Conservation (phyloP, 208 protist species). For the Leishmania arabica region DNA sequence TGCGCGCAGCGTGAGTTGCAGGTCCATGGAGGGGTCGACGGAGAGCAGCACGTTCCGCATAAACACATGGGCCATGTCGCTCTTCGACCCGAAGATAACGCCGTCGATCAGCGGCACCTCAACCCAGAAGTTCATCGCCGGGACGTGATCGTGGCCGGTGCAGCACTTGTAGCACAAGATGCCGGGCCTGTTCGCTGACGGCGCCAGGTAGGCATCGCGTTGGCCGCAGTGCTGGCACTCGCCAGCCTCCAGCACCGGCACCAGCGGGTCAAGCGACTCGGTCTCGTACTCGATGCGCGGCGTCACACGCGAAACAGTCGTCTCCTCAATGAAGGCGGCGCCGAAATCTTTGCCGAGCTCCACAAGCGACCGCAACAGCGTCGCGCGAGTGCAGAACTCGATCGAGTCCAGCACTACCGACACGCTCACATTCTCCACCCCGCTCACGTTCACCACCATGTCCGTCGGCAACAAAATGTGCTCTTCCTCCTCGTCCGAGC, state of each 20-base stretch:
- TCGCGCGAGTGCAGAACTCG: conserved; percentile 62
- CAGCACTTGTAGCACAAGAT: conserved; percentile 82
- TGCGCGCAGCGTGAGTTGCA: conserved; percentile 47
- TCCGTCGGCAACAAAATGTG: conserved; percentile 66
- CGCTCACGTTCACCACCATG: conserved; percentile 50
- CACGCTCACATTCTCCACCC: conserved; percentile 68
- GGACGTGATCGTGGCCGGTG: conserved; percentile 62
- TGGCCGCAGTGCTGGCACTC: conserved; percentile 67
- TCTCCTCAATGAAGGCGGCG: conserved; percentile 60
- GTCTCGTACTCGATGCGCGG: conserved; percentile 67
- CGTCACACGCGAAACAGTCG: conserved; percentile 41
- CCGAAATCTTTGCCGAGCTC: conserved; percentile 76
- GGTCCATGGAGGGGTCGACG: conserved; percentile 54
- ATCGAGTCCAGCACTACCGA: conserved; percentile 49
- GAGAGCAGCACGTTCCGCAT: conserved; percentile 41
- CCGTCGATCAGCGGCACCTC: conserved; percentile 71
- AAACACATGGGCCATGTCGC: conserved; percentile 61
- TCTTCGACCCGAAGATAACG: conserved; percentile 52
- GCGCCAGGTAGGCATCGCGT: conserved; percentile 38
- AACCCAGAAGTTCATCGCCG: conserved; percentile 61
- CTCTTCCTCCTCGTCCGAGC: conserved; percentile 65
- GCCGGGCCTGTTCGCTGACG: conserved; percentile 33
- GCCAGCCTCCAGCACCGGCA: conserved; percentile 43
- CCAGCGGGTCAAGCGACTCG: conserved; percentile 40
- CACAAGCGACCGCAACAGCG: conserved; percentile 64